Evolutionary conservation across 2,329 filamentous ascomycete genomes (phyloP).

Genomic region (Diaporthe citrichinensis): DNA sequence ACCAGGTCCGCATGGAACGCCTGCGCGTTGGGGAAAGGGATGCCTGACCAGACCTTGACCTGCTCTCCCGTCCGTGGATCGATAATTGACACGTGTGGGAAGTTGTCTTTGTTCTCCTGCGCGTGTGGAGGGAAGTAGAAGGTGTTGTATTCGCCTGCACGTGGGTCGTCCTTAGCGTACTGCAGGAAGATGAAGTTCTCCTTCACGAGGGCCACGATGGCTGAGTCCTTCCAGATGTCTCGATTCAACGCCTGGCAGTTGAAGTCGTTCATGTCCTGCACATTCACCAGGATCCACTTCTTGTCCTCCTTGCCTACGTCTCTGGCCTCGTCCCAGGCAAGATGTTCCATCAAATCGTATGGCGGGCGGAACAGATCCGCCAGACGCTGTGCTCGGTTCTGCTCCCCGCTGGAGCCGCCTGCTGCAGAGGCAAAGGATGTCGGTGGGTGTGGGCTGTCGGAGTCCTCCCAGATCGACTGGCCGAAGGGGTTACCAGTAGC

Average conservation of each 20-base stretch:
- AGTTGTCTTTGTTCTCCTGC: slow-evolving; percentile 88
- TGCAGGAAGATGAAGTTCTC: slow-evolving; percentile 98
- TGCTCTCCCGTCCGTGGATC: slow-evolving; percentile 97
- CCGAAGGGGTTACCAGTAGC: slow-evolving; percentile 54
- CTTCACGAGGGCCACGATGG: slow-evolving; percentile 82
- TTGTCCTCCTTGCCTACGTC: slow-evolving; percentile 87
- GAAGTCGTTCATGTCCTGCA: slow-evolving; percentile 94
- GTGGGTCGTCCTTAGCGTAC: slow-evolving; percentile 87
- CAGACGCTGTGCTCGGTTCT: slow-evolving; percentile 82
- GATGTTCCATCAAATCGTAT: slow-evolving; percentile 86
- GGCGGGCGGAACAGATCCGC: slow-evolving; percentile 95
- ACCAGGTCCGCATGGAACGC: slow-evolving; percentile 94
- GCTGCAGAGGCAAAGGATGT: slow-evolving; percentile 36
- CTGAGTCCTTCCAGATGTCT: slow-evolving; percentile 93
- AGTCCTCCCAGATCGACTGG: slow-evolving; percentile 57
- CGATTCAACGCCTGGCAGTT: slow-evolving; percentile 95
- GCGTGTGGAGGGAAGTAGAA: slow-evolving; percentile 85
- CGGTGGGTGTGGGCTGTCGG: not conserved
- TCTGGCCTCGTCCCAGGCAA: slow-evolving; percentile 87
- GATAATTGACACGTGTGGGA: slow-evolving; percentile 95
- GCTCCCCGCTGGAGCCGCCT: slow-evolving; percentile 53
- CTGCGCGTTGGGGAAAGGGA: slow-evolving; percentile 79
- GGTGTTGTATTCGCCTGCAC: slow-evolving; percentile 84
- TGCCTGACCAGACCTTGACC: slow-evolving; percentile 94
- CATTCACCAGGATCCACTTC: slow-evolving; percentile 96